Conservation (phyloP, 768 basidiomycete genomes). For the Hebeloma cylindrosporum region DNA sequence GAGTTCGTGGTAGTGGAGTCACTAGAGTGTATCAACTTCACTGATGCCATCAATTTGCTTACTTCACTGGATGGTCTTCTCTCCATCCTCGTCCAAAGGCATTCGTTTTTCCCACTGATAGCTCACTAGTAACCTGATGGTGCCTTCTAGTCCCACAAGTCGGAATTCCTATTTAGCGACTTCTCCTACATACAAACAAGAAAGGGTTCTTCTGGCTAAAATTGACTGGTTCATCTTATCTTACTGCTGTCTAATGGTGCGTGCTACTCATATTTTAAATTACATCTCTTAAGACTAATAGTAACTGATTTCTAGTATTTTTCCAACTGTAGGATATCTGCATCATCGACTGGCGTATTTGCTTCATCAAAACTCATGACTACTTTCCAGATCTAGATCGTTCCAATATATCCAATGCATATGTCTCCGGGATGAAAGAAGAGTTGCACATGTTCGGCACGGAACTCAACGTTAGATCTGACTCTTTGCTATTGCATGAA, state of each 20-base stretch:
- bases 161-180: too few species aligned
- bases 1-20: too few species aligned
- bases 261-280: constrained; percentile 1
- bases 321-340: constrained; percentile 50
- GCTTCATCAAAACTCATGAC: constrained; percentile 6
- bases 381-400: constrained; percentile 55
- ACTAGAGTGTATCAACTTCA: too few species aligned
- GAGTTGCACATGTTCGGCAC: constrained; percentile 65
- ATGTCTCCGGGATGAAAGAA: constrained; percentile 79
- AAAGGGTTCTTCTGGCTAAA: constrained; percentile 56
- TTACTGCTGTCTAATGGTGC: constrained; percentile 69
- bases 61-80: too few species aligned
- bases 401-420: constrained; percentile 71
- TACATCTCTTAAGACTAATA: too few species aligned
- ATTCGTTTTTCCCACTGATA: too few species aligned
- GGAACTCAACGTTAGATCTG: constrained; percentile 52
- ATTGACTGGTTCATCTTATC: constrained; percentile 69
- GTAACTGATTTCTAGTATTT: too few species aligned
- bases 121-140: too few species aligned
- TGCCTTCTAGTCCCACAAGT: too few species aligned
- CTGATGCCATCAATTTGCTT: too few species aligned
- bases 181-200: constrained; percentile 40
- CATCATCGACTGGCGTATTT: not conserved
- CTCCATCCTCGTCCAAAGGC: too few species aligned
- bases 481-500: not conserved